Evolutionary conservation across 495 filamentous ascomycete genomes (phyloP).

Genomic region (Aspergillus sclerotioniger): DNA sequence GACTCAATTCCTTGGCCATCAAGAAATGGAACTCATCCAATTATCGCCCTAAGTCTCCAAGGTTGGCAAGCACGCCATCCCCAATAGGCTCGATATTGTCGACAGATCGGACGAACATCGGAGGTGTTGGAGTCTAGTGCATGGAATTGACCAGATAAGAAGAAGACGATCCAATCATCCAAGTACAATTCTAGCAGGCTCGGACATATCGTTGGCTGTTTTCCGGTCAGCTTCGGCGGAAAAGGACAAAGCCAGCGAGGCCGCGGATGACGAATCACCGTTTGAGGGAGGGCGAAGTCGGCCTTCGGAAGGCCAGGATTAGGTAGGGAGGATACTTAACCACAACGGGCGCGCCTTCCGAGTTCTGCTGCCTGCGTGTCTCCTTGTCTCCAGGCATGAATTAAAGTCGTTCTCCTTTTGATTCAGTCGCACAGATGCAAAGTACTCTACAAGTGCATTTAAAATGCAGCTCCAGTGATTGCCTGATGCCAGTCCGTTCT

Average conservation of each 20-base stretch:
- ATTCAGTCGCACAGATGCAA: neutral
- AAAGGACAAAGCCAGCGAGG: neutral
- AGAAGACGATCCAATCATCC: no score
- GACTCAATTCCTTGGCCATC: no score
- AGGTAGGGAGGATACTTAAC: conserved; percentile 11
- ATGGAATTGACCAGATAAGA: neutral
- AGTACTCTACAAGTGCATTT: neutral
- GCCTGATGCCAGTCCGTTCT: neutral
- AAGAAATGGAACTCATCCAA: no score
- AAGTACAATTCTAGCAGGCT: neutral
- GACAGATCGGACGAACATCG: neutral
- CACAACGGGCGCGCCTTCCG: conserved; percentile 9
- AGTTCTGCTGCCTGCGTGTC: neutral
- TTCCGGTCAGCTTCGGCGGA: neutral
- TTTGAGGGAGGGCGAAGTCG: conserved; percentile 13
- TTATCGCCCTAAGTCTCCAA: no score
- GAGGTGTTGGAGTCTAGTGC: neutral
- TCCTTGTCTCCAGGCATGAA: neutral
- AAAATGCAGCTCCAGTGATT: neutral
- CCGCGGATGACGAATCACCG: neutral
- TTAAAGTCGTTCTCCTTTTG: neutral
- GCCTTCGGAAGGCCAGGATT: neutral
- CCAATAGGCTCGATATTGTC: neutral
- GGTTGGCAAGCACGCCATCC: neutral
- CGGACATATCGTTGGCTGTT: neutral